Base-by-base conservation (phyloP, 169 alveolate species). In the Babesia divergens region DNA sequence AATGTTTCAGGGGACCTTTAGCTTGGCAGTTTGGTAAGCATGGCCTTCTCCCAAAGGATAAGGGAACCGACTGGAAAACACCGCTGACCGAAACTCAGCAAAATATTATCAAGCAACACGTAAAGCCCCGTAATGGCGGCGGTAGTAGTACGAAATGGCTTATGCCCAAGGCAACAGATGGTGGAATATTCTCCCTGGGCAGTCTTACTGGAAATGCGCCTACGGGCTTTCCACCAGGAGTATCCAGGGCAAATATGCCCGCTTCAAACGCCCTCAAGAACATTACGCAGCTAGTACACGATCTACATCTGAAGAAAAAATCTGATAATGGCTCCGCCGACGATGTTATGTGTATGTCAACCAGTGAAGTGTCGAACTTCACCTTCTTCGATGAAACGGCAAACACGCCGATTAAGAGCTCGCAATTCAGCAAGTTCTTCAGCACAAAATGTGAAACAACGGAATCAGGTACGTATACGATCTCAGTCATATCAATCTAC, bases 101-200 rank as follows among this genome's bases (percentile, higher is more conserved):
- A 53, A 32, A 22, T 51, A 3, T 37, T 0, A 0, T 40, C 16
- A 58, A 18, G 34, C 68, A 58, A 9, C 9, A 40, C 31, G 3
- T 40, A 53, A 37, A 58, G 52, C 54, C 68, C 18, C 28, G 53
- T 3, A 11, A 35, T 11, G 32, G 32, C 11, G 16, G 43, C 29
- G 46, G 52, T 1, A n/a, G 42, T 2, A 34, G 29, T 32, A 24
- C 3, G 60, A 24, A 38, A 22, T 62, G 72, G 72, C 7, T n/a
- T 26, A 46, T 20, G 8, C 72, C 72, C 29, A 62, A 28, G 37
- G 37, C 72, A 11, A 62, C 65, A 0, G 77, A 69, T 6, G 69
- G 82, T 11, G n/a, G n/a, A n/a, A 77, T 77, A 28, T 77, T 77
- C 75, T 68, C 86, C n/a, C 50, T 77, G 42, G 86, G 86, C 18